Conservation (phyloP, 352 stramenopile genomes). For the Globisporangium middletonii region DNA sequence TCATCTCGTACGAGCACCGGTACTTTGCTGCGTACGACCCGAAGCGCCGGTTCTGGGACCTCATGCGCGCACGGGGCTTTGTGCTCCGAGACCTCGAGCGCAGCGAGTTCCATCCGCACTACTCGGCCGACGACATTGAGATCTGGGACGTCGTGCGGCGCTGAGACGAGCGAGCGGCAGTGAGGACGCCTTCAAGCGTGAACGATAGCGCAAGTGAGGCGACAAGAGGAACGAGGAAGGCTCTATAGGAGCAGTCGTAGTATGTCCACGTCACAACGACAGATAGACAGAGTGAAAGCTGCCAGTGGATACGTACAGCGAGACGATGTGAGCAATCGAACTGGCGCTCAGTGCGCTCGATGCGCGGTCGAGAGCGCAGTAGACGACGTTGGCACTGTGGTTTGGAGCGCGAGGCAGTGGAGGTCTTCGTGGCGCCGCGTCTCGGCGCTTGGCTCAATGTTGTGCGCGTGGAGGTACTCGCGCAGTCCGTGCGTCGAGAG, state of each 20-base stretch:
- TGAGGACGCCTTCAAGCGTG: not conserved
- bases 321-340: not conserved
- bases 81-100: conserved; percentile 40
- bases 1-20: conserved; percentile 88
- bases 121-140: conserved; percentile 83
- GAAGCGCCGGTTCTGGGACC: conserved; percentile 70
- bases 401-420: conserved; percentile 64
- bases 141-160: conserved; percentile 65
- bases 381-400: not conserved
- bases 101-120: conserved; percentile 67
- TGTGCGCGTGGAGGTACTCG: conserved; percentile 54
- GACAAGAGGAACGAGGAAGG: too few species aligned
- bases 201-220: too few species aligned
- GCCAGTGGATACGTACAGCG: not conserved
- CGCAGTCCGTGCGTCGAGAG: conserved; percentile 68
- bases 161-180: not conserved
- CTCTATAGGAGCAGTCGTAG: too few species aligned
- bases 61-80: conserved; percentile 48
- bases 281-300: too few species aligned
- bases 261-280: too few species aligned
- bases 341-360: not conserved
- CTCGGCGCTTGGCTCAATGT: conserved; percentile 34
- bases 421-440: conserved; percentile 50
- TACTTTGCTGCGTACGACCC: conserved; percentile 81
- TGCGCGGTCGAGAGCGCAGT: not conserved